Evolutionary conservation across 495 filamentous ascomycete species (phyloP).

Genomic region (Letharia lupina): DNA sequence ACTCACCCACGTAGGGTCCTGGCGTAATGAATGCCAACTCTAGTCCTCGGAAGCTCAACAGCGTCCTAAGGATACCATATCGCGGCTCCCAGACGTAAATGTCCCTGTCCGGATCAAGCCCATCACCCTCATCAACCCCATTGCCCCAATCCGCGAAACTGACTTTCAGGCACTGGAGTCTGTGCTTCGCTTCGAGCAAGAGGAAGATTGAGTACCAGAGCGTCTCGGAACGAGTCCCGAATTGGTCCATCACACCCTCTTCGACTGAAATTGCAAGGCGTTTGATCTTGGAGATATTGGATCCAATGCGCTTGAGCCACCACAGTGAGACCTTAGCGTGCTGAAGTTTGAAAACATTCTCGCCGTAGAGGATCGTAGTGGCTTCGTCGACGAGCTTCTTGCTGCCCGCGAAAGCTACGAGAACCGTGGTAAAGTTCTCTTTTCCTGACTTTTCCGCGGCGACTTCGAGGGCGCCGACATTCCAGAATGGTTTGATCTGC

Average conservation of each 20-base stretch:
- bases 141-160: slow-evolving; percentile 5
- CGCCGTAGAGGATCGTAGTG: slow-evolving; percentile 13
- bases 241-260: background rate
- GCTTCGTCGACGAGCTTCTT: background rate
- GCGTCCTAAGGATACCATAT: background rate
- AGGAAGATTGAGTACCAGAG: slow-evolving; percentile 10
- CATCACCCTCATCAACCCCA: background rate
- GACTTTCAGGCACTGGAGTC: background rate
- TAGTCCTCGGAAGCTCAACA: slow-evolving; percentile 4
- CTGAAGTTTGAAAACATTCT: slow-evolving; percentile 7
- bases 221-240: slow-evolving; percentile 4
- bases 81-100: background rate
- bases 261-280: background rate
- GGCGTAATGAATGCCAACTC: rapidly evolving
- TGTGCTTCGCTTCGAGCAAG: slow-evolving; percentile 8
- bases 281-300: slow-evolving; percentile 10
- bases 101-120: background rate
- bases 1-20: background rate
- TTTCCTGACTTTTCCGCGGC: background rate
- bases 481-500: slow-evolving; percentile 4
- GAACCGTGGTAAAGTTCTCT: background rate
- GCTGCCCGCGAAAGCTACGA: slow-evolving; percentile 6
- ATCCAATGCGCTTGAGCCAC: slow-evolving; percentile 17
- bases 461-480: slow-evolving; percentile 4
- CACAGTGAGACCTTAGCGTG: slow-evolving; percentile 8